Base-by-base conservation (phyloP, 306 rosid species). In the Quercus cerris region DNA sequence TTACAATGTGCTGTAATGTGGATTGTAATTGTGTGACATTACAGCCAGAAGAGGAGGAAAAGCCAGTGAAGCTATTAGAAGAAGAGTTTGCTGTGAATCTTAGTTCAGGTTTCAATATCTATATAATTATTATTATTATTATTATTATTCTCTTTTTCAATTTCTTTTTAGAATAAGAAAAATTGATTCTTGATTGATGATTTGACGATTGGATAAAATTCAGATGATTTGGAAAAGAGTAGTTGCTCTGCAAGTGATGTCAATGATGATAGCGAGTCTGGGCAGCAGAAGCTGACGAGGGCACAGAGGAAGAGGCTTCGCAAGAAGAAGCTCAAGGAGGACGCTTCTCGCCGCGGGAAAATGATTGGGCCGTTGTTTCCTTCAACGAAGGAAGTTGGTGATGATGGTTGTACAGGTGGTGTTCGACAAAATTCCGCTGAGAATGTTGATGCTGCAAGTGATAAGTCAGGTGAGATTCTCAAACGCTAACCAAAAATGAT, bases 291-390 rank as follows among this genome's bases (percentile, higher is more conserved):
- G 83, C 87, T 91, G 6, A 86, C 84, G 2, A 87, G 98, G 68
- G 90, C 94, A 57, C 98, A 93, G 54, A 74, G 94, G 75, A 93
- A 93, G 82, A 91, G 76, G 69, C 80, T 85, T 64, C 91, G 97
- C 15, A 88, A 74, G 76, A 91, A 83, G 88, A 91, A 77, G 86
- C 81, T 90, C 3, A 90, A 83, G 87, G 89, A 84, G 68, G 97
- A 91, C 44, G 82, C 89, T 46, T 44, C 74, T 11, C 85, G 83
- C 46, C 91, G 93, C 1, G 86, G 88, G 2, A 82, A 84, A 35
- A 67, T 90, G 20, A 81, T 91, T 62, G 98, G 98, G 27, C 94
- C 97, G 1, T 73, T 90, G 77, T 67, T 89, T 71, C 91, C 88
- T 22, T 38, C 25, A 0, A 1, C 23, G 2, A 10, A 51, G 5